These are phyloP conservation scores for Fusarium liriodendri DNA, from an alignment of 2,329 filamentous ascomycete genomes.

Conservation along the genomic window DNA sequence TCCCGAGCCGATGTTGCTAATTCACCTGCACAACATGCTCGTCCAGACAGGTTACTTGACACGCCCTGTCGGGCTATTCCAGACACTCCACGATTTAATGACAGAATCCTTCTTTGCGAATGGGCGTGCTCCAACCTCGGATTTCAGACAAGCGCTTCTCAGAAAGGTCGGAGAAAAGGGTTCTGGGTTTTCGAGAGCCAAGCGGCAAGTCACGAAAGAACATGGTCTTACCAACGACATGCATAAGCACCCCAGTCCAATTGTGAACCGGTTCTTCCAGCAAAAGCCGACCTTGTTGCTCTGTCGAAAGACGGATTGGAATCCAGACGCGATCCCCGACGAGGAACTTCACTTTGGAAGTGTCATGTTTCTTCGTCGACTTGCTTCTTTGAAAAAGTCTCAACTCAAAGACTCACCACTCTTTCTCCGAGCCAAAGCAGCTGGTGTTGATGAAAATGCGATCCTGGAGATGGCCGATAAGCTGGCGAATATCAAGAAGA, in stretches of 20 bases:
- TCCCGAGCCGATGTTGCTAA: conserved; percentile 51
- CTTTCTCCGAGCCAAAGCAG: conserved; percentile 34
- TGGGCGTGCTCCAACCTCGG: conserved; percentile 15
- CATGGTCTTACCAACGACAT: neutral
- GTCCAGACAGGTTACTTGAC: conserved; percentile 54
- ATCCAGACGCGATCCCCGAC: conserved; percentile 51
- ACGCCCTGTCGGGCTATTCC: conserved; percentile 48
- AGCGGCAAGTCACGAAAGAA: neutral
- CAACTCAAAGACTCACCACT: conserved; percentile 45
- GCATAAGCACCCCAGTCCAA: neutral
- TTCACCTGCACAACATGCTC: conserved; percentile 63
- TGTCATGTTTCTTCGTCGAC: conserved; percentile 41
- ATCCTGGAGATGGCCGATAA: neutral
- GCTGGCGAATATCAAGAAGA: neutral
- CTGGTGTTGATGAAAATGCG: neutral
- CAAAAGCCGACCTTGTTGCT: conserved; percentile 47
- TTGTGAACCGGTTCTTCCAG: conserved; percentile 47
- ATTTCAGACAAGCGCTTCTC: conserved; percentile 16
- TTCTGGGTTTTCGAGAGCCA: neutral
- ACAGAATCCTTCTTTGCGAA: conserved; percentile 11
- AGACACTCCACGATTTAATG: conserved; percentile 37
- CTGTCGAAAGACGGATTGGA: conserved; percentile 49
- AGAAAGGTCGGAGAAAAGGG: neutral
- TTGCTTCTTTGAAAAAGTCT: conserved; percentile 43
- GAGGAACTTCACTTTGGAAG: conserved; percentile 43